phyloP scores from a whole-genome alignment of 2,329 filamentous ascomycete species.

The Phyllachora maydis region DNA sequence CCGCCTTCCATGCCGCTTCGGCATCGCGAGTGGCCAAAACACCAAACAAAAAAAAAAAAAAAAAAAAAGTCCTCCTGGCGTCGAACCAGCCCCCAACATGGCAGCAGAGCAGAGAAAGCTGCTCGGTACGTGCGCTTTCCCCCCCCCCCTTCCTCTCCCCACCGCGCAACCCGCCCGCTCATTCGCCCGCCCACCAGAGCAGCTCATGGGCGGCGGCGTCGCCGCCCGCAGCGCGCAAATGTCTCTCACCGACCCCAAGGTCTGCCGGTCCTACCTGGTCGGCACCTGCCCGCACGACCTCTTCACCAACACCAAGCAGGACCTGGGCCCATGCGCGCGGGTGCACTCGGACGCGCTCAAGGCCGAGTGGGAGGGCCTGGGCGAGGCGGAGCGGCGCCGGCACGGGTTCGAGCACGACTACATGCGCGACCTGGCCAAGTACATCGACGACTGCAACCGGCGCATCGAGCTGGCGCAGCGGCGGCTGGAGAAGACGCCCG shows the following conservation, averaged over 20 bases:
- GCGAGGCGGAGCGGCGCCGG: conserved; percentile 49
- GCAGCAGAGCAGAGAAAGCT: conserved; percentile 95
- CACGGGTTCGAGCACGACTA: conserved; percentile 95
- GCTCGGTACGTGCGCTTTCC: conserved; percentile 33
- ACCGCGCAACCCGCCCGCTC: conserved; percentile 1
- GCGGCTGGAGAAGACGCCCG: conserved; percentile 86
- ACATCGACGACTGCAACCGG: conserved; percentile 91
- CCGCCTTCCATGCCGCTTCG: too few relatives aligned
- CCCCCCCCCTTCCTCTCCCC: conserved; percentile 1
- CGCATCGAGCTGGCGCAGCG: conserved; percentile 82
- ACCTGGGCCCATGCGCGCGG: conserved; percentile 75
- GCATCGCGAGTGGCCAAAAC: too few relatives aligned
- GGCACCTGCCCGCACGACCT: conserved; percentile 96
- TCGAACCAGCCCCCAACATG: too few relatives aligned
- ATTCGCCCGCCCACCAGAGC: conserved; percentile 33
- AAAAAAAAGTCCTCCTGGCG: too few relatives aligned
- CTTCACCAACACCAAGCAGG: conserved; percentile 98
- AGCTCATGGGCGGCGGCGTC: conserved; percentile 67
- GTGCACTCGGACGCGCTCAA: conserved; percentile 79
- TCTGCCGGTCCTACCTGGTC: conserved; percentile 83
- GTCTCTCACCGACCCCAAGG: conserved; percentile 75
- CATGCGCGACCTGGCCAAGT: conserved; percentile 84
- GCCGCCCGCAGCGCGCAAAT: conserved; percentile 60
- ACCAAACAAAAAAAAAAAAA: too few relatives aligned
- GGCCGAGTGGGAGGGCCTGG: conserved; percentile 62